Conservation (phyloP, 345 rosid species). For the Tarenaya hassleriana region DNA sequence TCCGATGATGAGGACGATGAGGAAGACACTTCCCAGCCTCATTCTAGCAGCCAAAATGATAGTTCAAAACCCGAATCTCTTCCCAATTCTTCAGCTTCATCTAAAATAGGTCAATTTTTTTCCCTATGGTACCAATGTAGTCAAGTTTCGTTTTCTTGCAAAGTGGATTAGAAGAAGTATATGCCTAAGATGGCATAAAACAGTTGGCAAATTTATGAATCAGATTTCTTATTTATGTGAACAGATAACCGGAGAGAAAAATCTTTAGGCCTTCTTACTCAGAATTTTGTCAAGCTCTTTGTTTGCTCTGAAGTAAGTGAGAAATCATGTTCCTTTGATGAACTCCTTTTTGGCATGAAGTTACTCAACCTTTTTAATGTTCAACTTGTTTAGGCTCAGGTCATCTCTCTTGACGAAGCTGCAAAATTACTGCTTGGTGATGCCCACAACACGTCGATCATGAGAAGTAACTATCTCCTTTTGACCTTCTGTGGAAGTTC, state of each 20-base stretch:
- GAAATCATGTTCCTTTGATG: neutral
- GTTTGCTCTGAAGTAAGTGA: conserved; percentile 65
- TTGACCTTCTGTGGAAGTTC: neutral
- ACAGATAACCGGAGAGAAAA: conserved; percentile 78
- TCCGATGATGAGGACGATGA: conserved; percentile 63
- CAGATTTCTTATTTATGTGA: neutral
- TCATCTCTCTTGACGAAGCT: conserved; percentile 81
- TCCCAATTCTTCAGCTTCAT: conserved; percentile 41
- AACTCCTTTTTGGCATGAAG: neutral
- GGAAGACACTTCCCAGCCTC: conserved; percentile 46
- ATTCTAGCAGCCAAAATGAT: conserved; percentile 58
- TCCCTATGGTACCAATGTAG: neutral
- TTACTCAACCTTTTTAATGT: neutral
- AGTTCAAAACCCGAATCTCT: conserved; percentile 35
- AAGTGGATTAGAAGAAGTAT: too few species aligned
- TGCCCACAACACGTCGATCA: conserved; percentile 56
- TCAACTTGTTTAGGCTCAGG: conserved; percentile 38
- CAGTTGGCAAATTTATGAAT: neutral
- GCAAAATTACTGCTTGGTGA: conserved; percentile 73
- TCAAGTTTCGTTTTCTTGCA: too few species aligned
- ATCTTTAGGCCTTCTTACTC: conserved; percentile 78
- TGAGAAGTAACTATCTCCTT: conserved; percentile 56
- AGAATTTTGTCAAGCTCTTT: conserved; percentile 86
- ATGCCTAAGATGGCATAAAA: too few species aligned
- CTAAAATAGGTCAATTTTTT: conserved; percentile 34